phyloP scores from a whole-genome alignment of 2,329 filamentous ascomycete genomes.

The Colletotrichum costaricense region DNA sequence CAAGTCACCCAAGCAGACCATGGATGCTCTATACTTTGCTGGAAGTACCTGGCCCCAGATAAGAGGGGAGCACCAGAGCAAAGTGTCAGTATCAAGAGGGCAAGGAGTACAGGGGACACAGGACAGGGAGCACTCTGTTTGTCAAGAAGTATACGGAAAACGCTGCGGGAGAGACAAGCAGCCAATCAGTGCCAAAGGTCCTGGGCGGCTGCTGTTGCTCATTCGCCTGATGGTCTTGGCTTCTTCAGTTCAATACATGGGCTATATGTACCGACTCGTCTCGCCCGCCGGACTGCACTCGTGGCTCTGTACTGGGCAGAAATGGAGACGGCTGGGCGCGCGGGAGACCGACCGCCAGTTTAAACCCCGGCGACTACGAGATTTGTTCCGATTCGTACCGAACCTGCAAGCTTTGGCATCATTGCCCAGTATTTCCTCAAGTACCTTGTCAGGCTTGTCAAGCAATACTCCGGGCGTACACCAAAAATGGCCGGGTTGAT shows the following conservation, averaged over 20 bases:
- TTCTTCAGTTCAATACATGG: slow-evolving; percentile 16
- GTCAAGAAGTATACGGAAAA: slow-evolving; percentile 6
- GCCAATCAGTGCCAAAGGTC: slow-evolving; percentile 3
- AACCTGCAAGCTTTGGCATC: slow-evolving; percentile 17
- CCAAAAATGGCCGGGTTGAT: not conserved
- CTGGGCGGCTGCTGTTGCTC: not conserved
- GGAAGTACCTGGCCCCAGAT: not conserved
- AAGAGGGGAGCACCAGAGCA: not conserved
- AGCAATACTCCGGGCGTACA: not conserved
- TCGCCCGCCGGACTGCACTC: slow-evolving; percentile 27
- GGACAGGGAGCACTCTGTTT: slow-evolving; percentile 5
- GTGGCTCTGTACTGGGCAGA: slow-evolving; percentile 3
- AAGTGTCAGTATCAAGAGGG: not conserved
- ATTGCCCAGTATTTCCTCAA: slow-evolving; percentile 15
- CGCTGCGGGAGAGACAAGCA: not conserved
- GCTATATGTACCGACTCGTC: slow-evolving; percentile 18
- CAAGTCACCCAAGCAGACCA: not conserved
- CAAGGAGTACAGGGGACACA: slow-evolving; percentile 3
- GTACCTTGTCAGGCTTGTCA: not conserved
- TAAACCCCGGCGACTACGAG: slow-evolving; percentile 18
- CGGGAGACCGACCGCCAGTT: slow-evolving; percentile 33
- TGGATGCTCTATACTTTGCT: not conserved
- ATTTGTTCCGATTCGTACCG: slow-evolving; percentile 31
- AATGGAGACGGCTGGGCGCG: slow-evolving; percentile 4
- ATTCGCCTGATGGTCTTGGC: slow-evolving; percentile 18